Percentiles rank a stretch among this genome's conserved stretches.
phyloP scores from a whole-genome alignment of 345 rosid species.

The Eucalyptus rudis region DNA sequence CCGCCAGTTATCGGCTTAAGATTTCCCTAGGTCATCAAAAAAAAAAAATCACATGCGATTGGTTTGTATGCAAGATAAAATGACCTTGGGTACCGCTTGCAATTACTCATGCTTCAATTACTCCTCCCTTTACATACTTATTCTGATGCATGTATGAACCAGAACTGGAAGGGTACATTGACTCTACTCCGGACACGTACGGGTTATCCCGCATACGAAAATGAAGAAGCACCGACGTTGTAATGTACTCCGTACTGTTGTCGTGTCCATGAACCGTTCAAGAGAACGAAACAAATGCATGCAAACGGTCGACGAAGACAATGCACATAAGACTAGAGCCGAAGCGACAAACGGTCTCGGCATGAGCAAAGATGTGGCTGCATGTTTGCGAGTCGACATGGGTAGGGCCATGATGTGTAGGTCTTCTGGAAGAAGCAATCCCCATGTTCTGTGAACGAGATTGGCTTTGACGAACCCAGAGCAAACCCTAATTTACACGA shows the following conservation, averaged over 20 bases:
- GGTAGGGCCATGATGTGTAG: neutral
- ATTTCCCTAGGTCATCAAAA: too few relatives aligned
- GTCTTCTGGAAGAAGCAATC: neutral
- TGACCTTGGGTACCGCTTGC: neutral
- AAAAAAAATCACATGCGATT: neutral
- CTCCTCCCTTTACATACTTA: neutral
- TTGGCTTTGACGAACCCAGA: neutral
- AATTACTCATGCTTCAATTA: neutral
- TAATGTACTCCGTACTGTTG: neutral
- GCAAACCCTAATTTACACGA: neutral
- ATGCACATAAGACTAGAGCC: neutral
- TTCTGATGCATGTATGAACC: neutral
- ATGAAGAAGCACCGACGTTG: neutral
- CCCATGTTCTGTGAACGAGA: neutral
- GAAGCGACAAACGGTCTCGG: neutral
- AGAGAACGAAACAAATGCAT: neutral
- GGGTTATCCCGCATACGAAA: neutral
- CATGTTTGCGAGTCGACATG: neutral
- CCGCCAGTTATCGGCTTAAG: accelerated
- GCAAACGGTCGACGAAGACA: neutral
- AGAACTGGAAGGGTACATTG: neutral
- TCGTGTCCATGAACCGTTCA: neutral
- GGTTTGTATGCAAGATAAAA: neutral
- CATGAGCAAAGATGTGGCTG: neutral
- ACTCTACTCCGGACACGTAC: neutral